Base-by-base conservation (phyloP, 208 protist species). In the Acanthamoeba castellanii region DNA sequence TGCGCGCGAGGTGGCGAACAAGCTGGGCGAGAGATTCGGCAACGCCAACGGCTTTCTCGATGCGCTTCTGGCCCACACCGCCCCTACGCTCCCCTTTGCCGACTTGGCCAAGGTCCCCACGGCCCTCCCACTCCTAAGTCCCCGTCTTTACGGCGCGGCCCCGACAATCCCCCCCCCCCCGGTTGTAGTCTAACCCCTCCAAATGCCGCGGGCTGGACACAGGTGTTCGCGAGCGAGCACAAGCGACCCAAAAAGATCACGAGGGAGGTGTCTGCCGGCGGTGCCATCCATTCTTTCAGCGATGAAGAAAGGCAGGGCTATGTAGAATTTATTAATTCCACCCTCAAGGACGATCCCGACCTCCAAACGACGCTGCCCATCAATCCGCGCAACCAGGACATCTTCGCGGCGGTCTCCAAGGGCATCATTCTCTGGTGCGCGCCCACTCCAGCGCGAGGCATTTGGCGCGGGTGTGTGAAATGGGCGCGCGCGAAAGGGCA, bases 311-410 rank as follows among this genome's bases (percentile, higher is more conserved):
- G 94, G 61, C 68, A 94, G 20, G 95, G 94, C 5, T 97, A 88
- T 34, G 95, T 97, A 34, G 97, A 97, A 45, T 97, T 95, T 93
- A 98, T 98, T 84, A 98, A 98, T 70, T 90, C 95, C 64, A 64
- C 84, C n/a, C 82, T 98, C 0, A 55, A 68, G 0, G 74, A 76
- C 42, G 97, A 98, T 90, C n/a, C 70, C 4, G 97, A 98, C 61
- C 81, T 98, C 0, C 66, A 74, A 27, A n/a, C 20, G 32, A 52
- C 22, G 27, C 18, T 97, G 6, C 95, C 95, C 70, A 95, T 94
- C 34, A 55, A 95, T 45, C 70, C 72, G 32, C 32, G 93, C 27
- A 95, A 50, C n/a, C 93, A 90, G n/a, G 82, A 81, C 30, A 92
- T 98, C 84, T 98, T 97, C 66, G 72, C 76, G 50, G 72, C 76